Evolutionary conservation across 2,329 filamentous ascomycete species (phyloP).

Genomic region (Aureobasidium musti): DNA sequence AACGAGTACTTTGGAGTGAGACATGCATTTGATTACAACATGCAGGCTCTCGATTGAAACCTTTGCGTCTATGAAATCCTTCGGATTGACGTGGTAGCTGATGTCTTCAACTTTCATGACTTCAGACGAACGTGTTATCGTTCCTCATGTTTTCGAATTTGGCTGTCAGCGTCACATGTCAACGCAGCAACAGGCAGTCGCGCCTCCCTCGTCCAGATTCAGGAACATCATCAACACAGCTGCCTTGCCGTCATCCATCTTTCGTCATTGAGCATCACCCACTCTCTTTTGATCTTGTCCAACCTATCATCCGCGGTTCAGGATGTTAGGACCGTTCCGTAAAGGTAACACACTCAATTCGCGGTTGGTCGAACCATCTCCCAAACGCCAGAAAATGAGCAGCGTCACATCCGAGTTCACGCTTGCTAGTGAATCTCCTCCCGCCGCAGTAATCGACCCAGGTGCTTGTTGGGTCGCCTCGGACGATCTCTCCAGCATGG

Average conservation of each 20-base stretch:
- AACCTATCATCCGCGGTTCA: not conserved
- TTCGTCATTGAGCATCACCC: not conserved
- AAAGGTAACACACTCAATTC: too few species aligned
- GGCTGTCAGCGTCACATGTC: not conserved
- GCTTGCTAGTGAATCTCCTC: not conserved
- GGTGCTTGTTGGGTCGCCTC: not conserved
- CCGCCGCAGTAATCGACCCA: not conserved
- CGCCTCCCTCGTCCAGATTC: not conserved
- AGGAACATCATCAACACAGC: not conserved
- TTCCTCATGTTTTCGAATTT: not conserved
- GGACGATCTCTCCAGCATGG: conserved; percentile 12
- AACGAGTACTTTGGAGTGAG: too few species aligned
- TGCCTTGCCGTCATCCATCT: not conserved
- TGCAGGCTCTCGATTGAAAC: too few species aligned
- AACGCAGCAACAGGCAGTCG: conserved; percentile 1
- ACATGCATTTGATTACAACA: too few species aligned
- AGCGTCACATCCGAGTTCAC: not conserved
- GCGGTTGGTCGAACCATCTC: not conserved
- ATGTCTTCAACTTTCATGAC: too few species aligned
- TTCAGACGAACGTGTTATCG: too few species aligned
- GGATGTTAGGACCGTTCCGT: not conserved
- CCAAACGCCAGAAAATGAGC: not conserved
- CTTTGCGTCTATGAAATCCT: too few species aligned
- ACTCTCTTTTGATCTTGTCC: not conserved
- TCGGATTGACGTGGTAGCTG: too few species aligned